Evolutionary conservation across 2,329 filamentous ascomycete genomes (phyloP).

Genomic region (Talaromyces sp.): DNA sequence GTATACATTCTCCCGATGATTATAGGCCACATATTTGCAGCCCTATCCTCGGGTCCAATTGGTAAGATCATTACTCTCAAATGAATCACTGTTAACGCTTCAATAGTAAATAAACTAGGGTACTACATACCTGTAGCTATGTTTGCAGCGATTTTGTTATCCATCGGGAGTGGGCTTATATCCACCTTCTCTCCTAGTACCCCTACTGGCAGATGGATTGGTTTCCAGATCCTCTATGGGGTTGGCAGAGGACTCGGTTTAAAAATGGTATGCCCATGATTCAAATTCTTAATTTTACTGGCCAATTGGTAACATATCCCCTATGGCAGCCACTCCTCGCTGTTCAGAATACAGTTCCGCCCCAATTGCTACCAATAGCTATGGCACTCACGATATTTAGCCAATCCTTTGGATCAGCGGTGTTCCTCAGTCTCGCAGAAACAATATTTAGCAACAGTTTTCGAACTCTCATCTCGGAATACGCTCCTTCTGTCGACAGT

Average conservation of each 20-base stretch:
- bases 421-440: conserved; percentile 9
- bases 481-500: conserved; percentile 7
- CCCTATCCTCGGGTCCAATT: conserved; percentile 18
- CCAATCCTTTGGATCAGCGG: background rate
- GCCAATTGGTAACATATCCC: no score
- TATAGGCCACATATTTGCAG: conserved; percentile 17
- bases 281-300: no score
- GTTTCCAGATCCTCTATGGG: no score
- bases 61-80: background rate
- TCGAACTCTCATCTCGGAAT: conserved; percentile 7
- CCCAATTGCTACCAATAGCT: conserved; percentile 15
- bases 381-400: conserved; percentile 11
- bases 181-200: conserved; percentile 22
- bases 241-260: conserved; percentile 19
- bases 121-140: background rate
- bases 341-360: conserved; percentile 16
- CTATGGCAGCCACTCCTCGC: conserved; percentile 19
- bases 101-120: background rate
- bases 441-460: conserved; percentile 19
- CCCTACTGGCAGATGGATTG: no score
- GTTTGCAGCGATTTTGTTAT: background rate
- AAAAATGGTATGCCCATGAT: no score
- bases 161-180: conserved; percentile 22
- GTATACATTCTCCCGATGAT: conserved; percentile 25
- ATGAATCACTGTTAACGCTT: background rate